Conservation (phyloP, 805 yeast genomes). For the Wickerhamomyces rabaulensis region DNA sequence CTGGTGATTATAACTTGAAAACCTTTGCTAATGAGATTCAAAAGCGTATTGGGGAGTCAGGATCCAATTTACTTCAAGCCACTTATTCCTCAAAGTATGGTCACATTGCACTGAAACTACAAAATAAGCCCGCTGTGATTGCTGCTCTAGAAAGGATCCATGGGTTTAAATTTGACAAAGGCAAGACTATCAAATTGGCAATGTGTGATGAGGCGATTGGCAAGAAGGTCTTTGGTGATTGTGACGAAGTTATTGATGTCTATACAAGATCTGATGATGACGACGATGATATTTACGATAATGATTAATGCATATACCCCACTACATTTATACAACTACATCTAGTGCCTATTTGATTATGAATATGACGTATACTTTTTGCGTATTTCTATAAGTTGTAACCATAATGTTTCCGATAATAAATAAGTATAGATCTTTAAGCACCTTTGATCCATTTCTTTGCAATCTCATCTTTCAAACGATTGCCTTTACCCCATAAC, state of each 20-base stretch:
- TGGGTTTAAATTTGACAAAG: conserved; percentile 2
- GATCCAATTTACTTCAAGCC: not conserved
- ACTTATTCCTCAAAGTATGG: not conserved
- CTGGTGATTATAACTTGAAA: not conserved
- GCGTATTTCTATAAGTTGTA: no score
- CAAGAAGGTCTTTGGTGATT: not conserved
- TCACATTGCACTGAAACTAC: not conserved
- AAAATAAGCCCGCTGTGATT: conserved; percentile 1
- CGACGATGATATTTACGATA: not conserved
- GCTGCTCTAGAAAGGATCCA: conserved; percentile 4
- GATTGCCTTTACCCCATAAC: conserved; percentile 47
- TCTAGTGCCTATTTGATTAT: no score
- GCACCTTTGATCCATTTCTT: conserved; percentile 48
- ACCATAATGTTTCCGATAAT: not conserved
- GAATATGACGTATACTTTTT: no score
- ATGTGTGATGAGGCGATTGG: conserved; percentile 9
- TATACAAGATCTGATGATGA: not conserved
- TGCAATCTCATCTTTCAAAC: conserved; percentile 49
- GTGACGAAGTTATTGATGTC: not conserved
- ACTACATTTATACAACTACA: not conserved
- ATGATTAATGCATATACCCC: not conserved
- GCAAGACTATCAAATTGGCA: not conserved
- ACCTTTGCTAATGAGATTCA: not conserved
- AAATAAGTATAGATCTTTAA: not conserved
- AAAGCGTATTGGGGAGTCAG: not conserved